Evolutionary conservation across 75 land plant species (phyloP).

Genomic region (Larix kaempferi): DNA sequence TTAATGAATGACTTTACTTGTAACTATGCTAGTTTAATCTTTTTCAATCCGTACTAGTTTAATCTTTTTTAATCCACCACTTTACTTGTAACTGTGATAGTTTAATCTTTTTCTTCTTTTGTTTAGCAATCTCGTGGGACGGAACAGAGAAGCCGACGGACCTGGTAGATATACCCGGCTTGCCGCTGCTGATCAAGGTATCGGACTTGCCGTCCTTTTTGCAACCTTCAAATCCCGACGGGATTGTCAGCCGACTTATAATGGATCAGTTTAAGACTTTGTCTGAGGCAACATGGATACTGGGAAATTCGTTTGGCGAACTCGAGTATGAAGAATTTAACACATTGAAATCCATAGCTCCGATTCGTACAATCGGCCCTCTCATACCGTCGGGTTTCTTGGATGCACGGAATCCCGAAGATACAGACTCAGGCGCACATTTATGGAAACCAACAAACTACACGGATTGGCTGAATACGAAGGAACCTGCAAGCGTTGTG

Average conservation of each 20-base stretch:
- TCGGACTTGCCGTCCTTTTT: constrained; percentile 57
- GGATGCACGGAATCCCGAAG: too few species aligned
- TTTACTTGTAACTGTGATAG: too few species aligned
- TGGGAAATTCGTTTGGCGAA: constrained; percentile 53
- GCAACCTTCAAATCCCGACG: constrained; percentile 26
- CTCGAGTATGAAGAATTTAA: constrained; percentile 45
- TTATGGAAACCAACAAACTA: constrained; percentile 13
- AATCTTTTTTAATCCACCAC: constrained; percentile 28
- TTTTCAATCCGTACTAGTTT: too few species aligned
- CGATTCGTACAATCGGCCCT: constrained; percentile 53
- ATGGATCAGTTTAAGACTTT: constrained; percentile 15
- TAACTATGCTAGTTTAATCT: too few species aligned
- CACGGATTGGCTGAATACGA: constrained; percentile 29
- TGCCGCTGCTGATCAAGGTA: constrained; percentile 40
- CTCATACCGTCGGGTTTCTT: constrained; percentile 18
- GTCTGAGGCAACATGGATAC: constrained; percentile 35
- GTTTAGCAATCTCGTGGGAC: neutral
- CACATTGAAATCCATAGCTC: constrained; percentile 14
- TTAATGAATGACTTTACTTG: too few species aligned
- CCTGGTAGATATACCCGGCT: constrained; percentile 21
- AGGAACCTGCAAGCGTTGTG: constrained; percentile 17
- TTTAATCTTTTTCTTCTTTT: constrained; percentile 12
- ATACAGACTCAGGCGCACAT: constrained; percentile 7
- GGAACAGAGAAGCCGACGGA: neutral
- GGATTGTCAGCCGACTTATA: constrained; percentile 17